Base-by-base conservation (phyloP, 2,329 filamentous ascomycete species). In the Diplocarpon rosae region DNA sequence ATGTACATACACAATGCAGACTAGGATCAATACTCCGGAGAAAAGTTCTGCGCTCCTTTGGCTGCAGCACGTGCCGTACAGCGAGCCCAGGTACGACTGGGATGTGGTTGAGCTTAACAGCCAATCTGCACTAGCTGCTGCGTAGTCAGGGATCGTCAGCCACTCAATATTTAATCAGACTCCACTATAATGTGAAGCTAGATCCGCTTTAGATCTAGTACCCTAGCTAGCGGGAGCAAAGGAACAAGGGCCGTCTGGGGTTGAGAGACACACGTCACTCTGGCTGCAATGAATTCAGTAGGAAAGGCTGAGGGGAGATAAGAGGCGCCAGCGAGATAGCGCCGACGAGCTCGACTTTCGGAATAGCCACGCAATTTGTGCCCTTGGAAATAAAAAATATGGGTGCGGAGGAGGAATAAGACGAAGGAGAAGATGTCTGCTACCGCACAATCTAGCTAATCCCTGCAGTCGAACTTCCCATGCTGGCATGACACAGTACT, bases 331-430 rank as follows among this genome's bases (percentile, higher is more conserved):
- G 37, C 42, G 31, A 50, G 44, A 24, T 42, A 39, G 29, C 44
- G 47, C 47, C 47, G 41, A 36, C 47, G 38, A 50, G 44, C 34
- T 42, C 33, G 20, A 3, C 20, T 24, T 24, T 24, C 7, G 20
- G 20, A 24, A 24, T 24, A 24, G 20, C 20, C 20, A 4, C 20
- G 20, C 7, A 7, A 4, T 24, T 24, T 24, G 20, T n/a, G n/a
- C n/a, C 20, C 20, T 7, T 7, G 20, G 20, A 24, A 7, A 24
- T 3, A 24, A 7, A 24, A 7, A 24, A 7, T 7, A 4, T 24
- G 4, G 20, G 20, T 7, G 20, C 7, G 20, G 20, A 24, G 20
- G 20, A 24, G 20, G n/a, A n/a, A n/a, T n/a, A n/a, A n/a, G n/a
- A n/a, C n/a, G n/a, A n/a, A n/a, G n/a, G n/a, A n/a, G n/a, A n/a